Evolutionary conservation across 2,329 filamentous ascomycete species (phyloP), one percentile per base, ranked within the genome.

Genomic region (Thelonectria olida): DNA sequence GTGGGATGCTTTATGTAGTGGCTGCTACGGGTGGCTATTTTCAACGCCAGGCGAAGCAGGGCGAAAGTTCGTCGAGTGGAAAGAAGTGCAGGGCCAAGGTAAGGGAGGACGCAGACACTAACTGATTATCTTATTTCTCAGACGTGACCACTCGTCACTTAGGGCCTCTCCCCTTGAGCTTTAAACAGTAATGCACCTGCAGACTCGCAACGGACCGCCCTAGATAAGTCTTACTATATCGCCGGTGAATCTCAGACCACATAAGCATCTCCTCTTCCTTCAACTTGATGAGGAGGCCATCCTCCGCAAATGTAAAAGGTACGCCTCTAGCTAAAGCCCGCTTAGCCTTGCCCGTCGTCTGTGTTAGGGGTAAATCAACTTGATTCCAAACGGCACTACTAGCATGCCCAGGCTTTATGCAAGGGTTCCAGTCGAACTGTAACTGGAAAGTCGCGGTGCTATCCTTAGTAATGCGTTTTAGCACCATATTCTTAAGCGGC

Each of bases 371-470:
- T 51, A 36, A 50, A 50, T 36, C 7, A 50, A 50, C 47, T 22
- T 10, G 9, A 50, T 36, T 13, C 47, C 10, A 13, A 38, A 8
- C 10, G 17, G 28, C 22, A 19, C 47, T 50, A 13, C 47, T 50
- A 23, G 28, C 28, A 38, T 50, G 47, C 28, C 47, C 19, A 50
- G 20, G 47, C 47, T 50, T 50, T 36, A 10, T 50, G 36, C 28
- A 36, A 50, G 17, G 47, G 23, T 27, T 38, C 28, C 47, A 50
- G 47, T 50, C 47, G 17, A 50, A 50, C 17, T 50, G 47, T 36
- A 50, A 20, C 47, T 50, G 28, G 28, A 50, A 50, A 36, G 47
- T 50, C 22, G 47, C 22, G 36, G 20, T 31, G 39, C 39, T 12
- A 12, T 42, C 20, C 39, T 42, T 17, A 5, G 39, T 42, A 19